Conservation (phyloP, 768 basidiomycete species). For the Suillus hirtellus region DNA sequence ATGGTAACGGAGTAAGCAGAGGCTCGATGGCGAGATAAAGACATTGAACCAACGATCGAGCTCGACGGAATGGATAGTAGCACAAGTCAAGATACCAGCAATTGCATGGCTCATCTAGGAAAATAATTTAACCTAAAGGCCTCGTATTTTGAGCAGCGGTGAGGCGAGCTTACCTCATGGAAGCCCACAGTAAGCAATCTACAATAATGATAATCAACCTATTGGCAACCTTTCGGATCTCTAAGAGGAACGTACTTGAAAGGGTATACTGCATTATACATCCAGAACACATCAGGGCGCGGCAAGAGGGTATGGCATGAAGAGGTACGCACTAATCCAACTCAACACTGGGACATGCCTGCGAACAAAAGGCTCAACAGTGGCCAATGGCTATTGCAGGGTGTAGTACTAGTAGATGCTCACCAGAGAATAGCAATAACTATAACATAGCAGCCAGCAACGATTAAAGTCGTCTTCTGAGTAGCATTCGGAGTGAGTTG, state of each 20-base stretch:
- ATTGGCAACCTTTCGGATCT: conserved; percentile 4
- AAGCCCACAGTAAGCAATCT: conserved; percentile 87
- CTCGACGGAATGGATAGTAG: conserved; percentile 82
- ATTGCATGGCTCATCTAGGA: conserved; percentile 84
- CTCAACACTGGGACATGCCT: conserved; percentile 82
- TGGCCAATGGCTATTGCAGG: background rate
- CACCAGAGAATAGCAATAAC: conserved; percentile 82
- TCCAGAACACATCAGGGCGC: conserved; percentile 6
- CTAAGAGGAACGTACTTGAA: conserved; percentile 71
- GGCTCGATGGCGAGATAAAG: background rate
- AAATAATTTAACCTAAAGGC: conserved; percentile 7
- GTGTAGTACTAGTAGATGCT: conserved; percentile 25
- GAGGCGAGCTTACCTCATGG: conserved; percentile 62
- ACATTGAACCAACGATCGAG: conserved; percentile 68
- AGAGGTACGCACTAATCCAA: conserved; percentile 60
- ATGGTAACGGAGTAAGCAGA: conserved; percentile 15
- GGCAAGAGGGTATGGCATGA: background rate
- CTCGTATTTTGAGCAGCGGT: conserved; percentile 3
- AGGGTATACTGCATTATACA: conserved; percentile 66
- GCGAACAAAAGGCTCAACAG: conserved; percentile 12
- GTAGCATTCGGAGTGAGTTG: conserved; percentile 66
- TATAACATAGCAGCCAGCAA: conserved; percentile 74
- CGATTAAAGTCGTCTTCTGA: conserved; percentile 75
- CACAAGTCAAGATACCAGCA: conserved; percentile 78
- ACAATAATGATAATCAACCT: conserved; percentile 8